phyloP scores from a whole-genome alignment of 768 basidiomycete genomes.

The Lyophyllum shimeji region DNA sequence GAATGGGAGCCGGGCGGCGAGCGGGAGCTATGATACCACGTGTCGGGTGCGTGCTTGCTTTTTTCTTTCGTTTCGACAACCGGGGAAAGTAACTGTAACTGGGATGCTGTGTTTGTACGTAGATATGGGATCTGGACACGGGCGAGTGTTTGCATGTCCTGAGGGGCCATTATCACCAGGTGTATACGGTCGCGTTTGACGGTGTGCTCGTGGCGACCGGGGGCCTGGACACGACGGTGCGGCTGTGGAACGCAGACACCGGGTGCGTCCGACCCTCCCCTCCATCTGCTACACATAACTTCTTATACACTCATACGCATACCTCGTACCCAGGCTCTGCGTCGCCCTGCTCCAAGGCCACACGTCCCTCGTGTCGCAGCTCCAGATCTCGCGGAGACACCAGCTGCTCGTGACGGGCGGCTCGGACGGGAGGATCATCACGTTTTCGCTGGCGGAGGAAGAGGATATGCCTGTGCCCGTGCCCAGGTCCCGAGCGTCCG shows the following conservation, averaged over 20 bases:
- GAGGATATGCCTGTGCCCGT: not conserved
- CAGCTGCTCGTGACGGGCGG: conserved; percentile 74
- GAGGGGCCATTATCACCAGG: conserved; percentile 81
- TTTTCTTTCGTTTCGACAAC: not conserved
- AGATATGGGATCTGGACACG: conserved; percentile 91
- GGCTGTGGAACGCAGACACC: conserved; percentile 84
- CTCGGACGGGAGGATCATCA: conserved; percentile 76
- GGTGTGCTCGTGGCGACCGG: conserved; percentile 81
- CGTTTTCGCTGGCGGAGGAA: conserved; percentile 31
- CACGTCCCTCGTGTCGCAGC: conserved; percentile 88
- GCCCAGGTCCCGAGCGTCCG: too few relatives aligned
- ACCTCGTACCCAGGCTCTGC: conserved; percentile 57
- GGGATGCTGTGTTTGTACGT: too few relatives aligned
- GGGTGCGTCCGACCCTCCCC: conserved; percentile 56
- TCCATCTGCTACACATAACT: not conserved
- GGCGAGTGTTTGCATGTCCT: conserved; percentile 85
- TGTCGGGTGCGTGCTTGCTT: conserved; percentile 59
- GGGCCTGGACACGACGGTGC: conserved; percentile 89
- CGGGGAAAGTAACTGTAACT: too few relatives aligned
- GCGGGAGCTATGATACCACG: conserved; percentile 91
- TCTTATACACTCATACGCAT: too few relatives aligned
- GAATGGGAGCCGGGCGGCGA: conserved; percentile 79
- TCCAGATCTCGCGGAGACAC: conserved; percentile 66
- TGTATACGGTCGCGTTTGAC: conserved; percentile 91
- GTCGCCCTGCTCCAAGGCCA: conserved; percentile 87